phyloP scores from a whole-genome alignment of 2,329 filamentous ascomycete genomes.

The Leptosphaerulina australis region DNA sequence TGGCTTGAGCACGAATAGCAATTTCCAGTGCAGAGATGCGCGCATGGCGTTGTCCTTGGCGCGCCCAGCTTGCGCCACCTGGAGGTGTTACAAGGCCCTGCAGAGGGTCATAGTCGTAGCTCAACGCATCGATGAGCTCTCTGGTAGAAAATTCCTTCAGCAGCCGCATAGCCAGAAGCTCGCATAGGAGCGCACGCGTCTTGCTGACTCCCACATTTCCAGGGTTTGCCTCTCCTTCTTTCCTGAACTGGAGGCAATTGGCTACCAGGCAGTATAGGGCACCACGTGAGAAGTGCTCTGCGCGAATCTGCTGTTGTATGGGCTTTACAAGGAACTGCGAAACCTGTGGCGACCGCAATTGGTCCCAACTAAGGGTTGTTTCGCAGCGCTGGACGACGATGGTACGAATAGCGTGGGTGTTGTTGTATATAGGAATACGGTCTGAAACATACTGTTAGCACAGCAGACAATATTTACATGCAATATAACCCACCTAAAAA shows the following conservation, averaged over 20 bases:
- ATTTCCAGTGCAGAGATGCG: conserved; percentile 91
- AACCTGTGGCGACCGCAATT: conserved; percentile 91
- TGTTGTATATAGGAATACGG: conserved; percentile 83
- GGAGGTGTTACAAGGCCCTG: conserved; percentile 70
- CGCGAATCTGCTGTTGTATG: conserved; percentile 86
- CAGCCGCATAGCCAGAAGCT: conserved; percentile 86
- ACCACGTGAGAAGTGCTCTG: conserved; percentile 81
- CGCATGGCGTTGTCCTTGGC: conserved; percentile 60
- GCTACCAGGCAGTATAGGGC: conserved; percentile 90
- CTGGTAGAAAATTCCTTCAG: conserved; percentile 87
- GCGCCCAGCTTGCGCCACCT: conserved; percentile 33
- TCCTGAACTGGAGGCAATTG: conserved; percentile 91
- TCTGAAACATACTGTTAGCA: conserved; percentile 60
- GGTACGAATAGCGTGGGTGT: conserved; percentile 87
- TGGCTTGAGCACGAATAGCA: conserved; percentile 89
- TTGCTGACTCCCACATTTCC: conserved; percentile 83
- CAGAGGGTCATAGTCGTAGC: conserved; percentile 92
- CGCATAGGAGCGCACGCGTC: conserved; percentile 86
- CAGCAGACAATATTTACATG: conserved; percentile 23
- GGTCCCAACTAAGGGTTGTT: conserved; percentile 92
- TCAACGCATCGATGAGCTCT: conserved; percentile 90
- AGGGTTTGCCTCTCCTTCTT: conserved; percentile 81
- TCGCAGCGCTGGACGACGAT: conserved; percentile 85
- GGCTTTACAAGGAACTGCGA: conserved; percentile 96
- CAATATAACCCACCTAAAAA: conserved; percentile 40